A percentile compares a stretch with the other conserved stretches of the same genome.
Conservation (phyloP, 768 basidiomycete genomes). For the Panaeolus papilionaceus region DNA sequence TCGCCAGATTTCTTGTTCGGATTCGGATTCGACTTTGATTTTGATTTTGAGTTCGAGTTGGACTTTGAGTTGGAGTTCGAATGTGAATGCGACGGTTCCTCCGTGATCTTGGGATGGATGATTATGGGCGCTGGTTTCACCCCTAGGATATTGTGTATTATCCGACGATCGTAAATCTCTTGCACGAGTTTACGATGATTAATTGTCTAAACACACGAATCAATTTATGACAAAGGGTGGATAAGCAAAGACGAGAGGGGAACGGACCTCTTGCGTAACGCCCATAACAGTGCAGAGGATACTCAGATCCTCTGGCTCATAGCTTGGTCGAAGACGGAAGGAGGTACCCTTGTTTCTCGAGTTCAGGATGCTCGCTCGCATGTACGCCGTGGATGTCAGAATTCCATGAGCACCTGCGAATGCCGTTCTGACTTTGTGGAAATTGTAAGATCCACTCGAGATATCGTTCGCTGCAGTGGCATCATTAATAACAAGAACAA, state of each 20-base stretch:
- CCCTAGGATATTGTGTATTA: conserved; percentile 65
- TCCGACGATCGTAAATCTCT: conserved; percentile 67
- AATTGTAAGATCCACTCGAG: conserved; percentile 85
- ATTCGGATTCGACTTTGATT: background rate
- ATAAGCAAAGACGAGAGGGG: conserved; percentile 10
- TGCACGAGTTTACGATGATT: conserved; percentile 74
- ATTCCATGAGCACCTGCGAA: conserved; percentile 84
- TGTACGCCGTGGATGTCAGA: conserved; percentile 76
- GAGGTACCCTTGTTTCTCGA: conserved; percentile 59
- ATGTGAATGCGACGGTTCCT: background rate
- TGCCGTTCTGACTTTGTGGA: conserved; percentile 80
- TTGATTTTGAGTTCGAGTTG: background rate
- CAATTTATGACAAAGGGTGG: background rate
- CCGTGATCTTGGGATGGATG: conserved; percentile 15
- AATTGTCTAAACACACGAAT: conserved; percentile 57
- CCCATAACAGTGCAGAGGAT: conserved; percentile 83
- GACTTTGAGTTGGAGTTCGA: background rate
- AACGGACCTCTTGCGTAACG: conserved; percentile 77
- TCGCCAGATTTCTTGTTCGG: background rate
- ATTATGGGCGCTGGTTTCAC: conserved; percentile 37
- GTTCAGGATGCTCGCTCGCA: conserved; percentile 65
- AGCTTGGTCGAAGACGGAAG: conserved; percentile 40
- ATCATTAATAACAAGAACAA: conserved; percentile 16
- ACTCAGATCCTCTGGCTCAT: conserved; percentile 71
- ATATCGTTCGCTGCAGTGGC: conserved; percentile 83